Base-by-base conservation (phyloP, 2,329 filamentous ascomycete genomes). In the Penicillium digitatum region DNA sequence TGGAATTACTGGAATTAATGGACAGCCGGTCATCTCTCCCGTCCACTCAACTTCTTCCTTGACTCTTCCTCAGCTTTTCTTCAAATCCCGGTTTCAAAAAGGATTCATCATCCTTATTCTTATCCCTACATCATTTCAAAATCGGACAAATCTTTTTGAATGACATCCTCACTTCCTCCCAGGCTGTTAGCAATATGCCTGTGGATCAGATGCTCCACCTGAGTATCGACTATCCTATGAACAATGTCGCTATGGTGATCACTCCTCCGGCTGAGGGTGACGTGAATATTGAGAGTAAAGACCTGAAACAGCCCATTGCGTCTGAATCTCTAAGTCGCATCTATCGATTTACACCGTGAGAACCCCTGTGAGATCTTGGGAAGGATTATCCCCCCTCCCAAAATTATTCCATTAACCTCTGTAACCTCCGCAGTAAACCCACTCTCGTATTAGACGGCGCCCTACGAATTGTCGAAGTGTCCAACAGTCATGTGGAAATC, bases 401-500 rank as follows among this genome's bases (percentile, higher is more conserved):
- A 20, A 24, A 42, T 27, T 42, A 18, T n/a, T 27, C 39, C 27
- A 20, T 47, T 11, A 44, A 35, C 34, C n/a, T 35, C 34, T 9
- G 20, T 54, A 31, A 44, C 32, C 18, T 4, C 14, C 24, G 4
- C 39, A 54, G 52, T 12, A 54, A 51, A 45, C 74, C 74, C 3
- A 75, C 72, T 1, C 59, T 75, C n/a, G 59, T 77, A 27, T 65
- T 76, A 14, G 69, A 77, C 54, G 59, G 67, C 6, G 62, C 69
- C 8, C 59, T 75, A 14, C 64, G 58, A n/a, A 62, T 77, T n/a
- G 35, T 73, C 20, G 66, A 78, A 48, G 72, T 76, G 3, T 81
- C 79, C 3, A 68, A 76, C 32, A 77, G 74, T 56, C 76, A 77
- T 62, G 61, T 74, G 22, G 52, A 61, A 5, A 58, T 74, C 22